A percentile compares a stretch with the other conserved stretches of the same genome.
These are phyloP conservation scores for Populus trichocarpa DNA, from an alignment of 441 rosid species.

Conservation along the genomic window DNA sequence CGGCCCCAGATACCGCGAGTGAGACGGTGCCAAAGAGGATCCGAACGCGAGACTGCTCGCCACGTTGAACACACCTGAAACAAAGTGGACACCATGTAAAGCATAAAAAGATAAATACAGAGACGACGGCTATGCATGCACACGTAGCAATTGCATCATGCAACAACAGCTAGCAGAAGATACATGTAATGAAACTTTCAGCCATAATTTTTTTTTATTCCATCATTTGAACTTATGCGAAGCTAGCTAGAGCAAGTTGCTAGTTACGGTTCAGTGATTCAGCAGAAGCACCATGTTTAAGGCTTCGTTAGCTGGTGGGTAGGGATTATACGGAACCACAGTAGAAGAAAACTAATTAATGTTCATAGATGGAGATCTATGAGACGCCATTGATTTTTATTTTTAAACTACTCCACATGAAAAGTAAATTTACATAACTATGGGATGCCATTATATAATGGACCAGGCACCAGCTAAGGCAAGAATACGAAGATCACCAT, in stretches of 20 bases:
- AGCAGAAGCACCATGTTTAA: background rate
- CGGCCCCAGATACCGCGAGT: constrained; percentile 56
- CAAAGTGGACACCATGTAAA: background rate
- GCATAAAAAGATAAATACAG: background rate
- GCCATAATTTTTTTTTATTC: background rate
- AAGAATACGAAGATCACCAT: background rate
- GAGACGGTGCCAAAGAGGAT: constrained; percentile 69
- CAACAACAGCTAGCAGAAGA: background rate
- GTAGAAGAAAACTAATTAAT: background rate
- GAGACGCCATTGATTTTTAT: too few relatives aligned
- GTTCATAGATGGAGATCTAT: background rate
- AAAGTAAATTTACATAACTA: background rate
- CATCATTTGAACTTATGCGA: too few relatives aligned
- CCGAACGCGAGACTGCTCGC: constrained; percentile 75
- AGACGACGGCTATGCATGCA: constrained; percentile 24
- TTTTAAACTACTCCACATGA: too few relatives aligned
- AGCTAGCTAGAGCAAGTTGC: background rate
- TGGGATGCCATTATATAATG: background rate
- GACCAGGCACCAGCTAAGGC: background rate
- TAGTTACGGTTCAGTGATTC: too few relatives aligned
- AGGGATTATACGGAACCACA: background rate
- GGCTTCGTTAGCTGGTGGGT: background rate
- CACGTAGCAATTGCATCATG: constrained; percentile 16
- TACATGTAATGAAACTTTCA: too few relatives aligned
- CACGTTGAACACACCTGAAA: constrained; percentile 86